Base-by-base conservation (phyloP, 1,284 basidiomycete species). In the Cutaneotrichosporon arboriforme region DNA sequence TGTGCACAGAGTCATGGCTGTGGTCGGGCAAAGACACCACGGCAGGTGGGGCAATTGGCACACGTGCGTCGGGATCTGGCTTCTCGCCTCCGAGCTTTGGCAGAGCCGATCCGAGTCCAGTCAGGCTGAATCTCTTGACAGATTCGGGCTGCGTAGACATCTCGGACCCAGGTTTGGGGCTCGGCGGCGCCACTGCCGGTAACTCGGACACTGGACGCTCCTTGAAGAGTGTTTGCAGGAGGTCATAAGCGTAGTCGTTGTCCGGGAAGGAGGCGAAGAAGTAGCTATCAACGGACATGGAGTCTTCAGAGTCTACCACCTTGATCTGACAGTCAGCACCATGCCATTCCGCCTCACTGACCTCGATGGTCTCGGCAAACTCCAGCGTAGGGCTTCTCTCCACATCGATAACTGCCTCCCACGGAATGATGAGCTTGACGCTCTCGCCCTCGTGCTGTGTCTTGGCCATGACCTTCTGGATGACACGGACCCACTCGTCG, bases 391-490 rank as follows among this genome's bases (percentile, higher is more conserved):
- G 81, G 3, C 88, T 89, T 64, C 83, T 84, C 56, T 96, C 91
- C 23, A 97, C 85, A 61, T 94, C 90, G 40, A 91, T 76, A 57
- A 98, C 84, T 1, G 84, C 83, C 17, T 89, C 86, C 61, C 97
- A 89, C 0, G 94, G 94, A 48, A 98, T 92, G 37, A 90, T 88
- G 69, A 97, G 87, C 80, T 94, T 93, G 13, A 42, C 39, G 63
- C 84, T 89, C 63, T 97, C 91, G 0, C 93, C 93, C 79, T 87
- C 87, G 68, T 97, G 96, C 77, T 97, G 93, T 5, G 87, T 86
- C 67, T 91, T 90, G 77, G 97, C 91, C 55, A 96, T 91, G 55
- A 78, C 77, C 73, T 88, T 93, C 54, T 85, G 83, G 54, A 98
- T 84, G 3, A 88, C 84, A 69, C 92, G 90, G 36, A 97, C 84